Evolutionary conservation across 371 early-diverging fungal species (phyloP), one percentile per base, ranked within the genome.

Genomic region (Rhizomucor pusillus): DNA sequence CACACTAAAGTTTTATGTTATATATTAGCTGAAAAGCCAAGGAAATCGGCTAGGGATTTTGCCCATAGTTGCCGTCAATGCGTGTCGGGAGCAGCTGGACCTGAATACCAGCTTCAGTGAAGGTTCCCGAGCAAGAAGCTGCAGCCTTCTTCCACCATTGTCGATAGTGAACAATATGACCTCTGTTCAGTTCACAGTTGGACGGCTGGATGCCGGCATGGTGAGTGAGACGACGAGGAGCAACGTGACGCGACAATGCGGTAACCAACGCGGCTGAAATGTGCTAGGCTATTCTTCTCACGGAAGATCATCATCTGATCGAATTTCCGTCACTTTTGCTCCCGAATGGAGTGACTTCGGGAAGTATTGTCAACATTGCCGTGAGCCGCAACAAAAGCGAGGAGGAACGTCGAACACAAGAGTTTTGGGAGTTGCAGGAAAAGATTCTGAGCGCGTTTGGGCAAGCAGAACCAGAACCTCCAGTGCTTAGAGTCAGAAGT

Each of bases 261-360:
- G 18, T 2, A 23, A 33, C 11, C 19, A 6, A 45, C 36, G 19
- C 22, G 29, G 14, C 23, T 41, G 18, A 7, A 10, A 5, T 16
- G 14, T 25, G 18, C 24, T 67, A 90, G 88, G 95, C 95, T 45
- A 90, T 95, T 63, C 82, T 98, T 41, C 73, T 98, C 46, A 91
- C 93, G 23, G 89, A 87, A 60, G 95, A 97, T 69, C 94, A 98
- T 81, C 98, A 98, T 75, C 84, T 96, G 23, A 94, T 98, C 58
- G 98, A 98, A 67, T 96, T 98, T 62, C 98, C 98, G 3, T 90
- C 97, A 1, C 80, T 94, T 13, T 85, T 98, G n/a, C 80, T 98
- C 41, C 98, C 98, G 14, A 88, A 87, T 54, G 95, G 94, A 34
- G 94, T 97, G 20, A 73, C 86, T 14, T 88, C 95, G 5, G 98